Conservation (phyloP, 805 yeast genomes). For the Hanseniaspora thailandica region DNA sequence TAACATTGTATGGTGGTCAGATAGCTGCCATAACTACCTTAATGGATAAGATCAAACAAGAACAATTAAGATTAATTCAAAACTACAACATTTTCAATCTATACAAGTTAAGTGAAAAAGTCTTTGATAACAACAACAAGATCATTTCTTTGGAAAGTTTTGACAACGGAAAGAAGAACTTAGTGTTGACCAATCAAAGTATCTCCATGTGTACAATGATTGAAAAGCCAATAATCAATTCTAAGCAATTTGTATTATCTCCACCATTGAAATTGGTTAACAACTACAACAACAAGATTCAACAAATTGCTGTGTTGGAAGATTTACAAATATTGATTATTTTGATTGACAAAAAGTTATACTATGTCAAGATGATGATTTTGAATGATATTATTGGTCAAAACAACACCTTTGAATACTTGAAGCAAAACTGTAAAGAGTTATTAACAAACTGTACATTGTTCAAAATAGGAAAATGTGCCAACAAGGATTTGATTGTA, state of each 20-base stretch:
- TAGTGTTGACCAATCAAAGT: slow-evolving; percentile 88
- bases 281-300: slow-evolving; percentile 40
- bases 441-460: slow-evolving; percentile 78
- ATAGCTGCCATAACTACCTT: slow-evolving; percentile 61
- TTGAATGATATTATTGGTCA: slow-evolving; percentile 29
- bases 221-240: slow-evolving; percentile 34
- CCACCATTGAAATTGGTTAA: slow-evolving; percentile 62
- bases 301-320: slow-evolving; percentile 83
- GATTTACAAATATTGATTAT: slow-evolving; percentile 77
- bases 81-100: slow-evolving; percentile 70
- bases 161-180: slow-evolving; percentile 82
- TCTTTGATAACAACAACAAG: slow-evolving; percentile 60
- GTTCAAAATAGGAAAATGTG: slow-evolving; percentile 86
- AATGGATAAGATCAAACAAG: slow-evolving; percentile 65
- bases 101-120: slow-evolving; percentile 60
- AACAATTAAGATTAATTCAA: slow-evolving; percentile 60
- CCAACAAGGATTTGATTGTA: slow-evolving; percentile 76
- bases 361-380: slow-evolving; percentile 67
- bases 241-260: slow-evolving; percentile 42
- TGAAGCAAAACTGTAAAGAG: slow-evolving; percentile 56
- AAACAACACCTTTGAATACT: slow-evolving; percentile 30
- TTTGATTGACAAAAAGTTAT: slow-evolving; percentile 67
- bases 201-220: slow-evolving; percentile 65
- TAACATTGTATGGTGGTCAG: slow-evolving; percentile 35
- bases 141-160: slow-evolving; percentile 87